Percentiles rank a stretch among this genome's conserved stretches.
phyloP scores from a whole-genome alignment of 2,329 filamentous ascomycete genomes.

The Diaporthe sp. region DNA sequence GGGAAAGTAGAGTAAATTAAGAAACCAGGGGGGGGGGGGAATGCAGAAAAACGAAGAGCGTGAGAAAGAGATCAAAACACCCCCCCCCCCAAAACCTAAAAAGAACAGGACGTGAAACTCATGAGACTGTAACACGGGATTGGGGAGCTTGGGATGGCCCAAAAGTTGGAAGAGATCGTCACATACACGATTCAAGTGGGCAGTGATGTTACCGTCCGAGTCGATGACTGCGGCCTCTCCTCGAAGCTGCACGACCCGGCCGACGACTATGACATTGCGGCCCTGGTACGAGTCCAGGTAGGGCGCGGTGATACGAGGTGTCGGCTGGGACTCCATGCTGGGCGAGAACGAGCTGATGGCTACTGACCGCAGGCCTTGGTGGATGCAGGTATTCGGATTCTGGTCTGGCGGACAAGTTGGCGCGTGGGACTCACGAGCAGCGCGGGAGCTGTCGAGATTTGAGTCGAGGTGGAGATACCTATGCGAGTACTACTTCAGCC shows the following conservation, averaged over 20 bases:
- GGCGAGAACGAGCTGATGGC: neutral
- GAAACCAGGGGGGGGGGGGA: too few relatives aligned
- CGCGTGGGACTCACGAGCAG: neutral
- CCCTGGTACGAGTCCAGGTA: constrained; percentile 84
- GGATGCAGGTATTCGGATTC: neutral
- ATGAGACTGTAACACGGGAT: neutral
- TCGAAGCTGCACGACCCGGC: constrained; percentile 85
- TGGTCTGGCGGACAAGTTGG: neutral
- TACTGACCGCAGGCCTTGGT: neutral
- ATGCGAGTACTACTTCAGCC: neutral
- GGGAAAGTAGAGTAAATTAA: too few relatives aligned
- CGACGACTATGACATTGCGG: constrained; percentile 85
- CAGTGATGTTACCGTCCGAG: constrained; percentile 81
- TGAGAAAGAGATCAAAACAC: too few relatives aligned
- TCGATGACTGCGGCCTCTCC: constrained; percentile 87
- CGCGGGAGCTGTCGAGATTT: neutral
- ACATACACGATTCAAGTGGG: constrained; percentile 74
- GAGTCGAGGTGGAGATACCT: neutral
- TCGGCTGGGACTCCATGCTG: constrained; percentile 77
- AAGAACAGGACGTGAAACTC: neutral
- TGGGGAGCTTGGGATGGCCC: neutral
- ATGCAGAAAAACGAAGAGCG: too few relatives aligned
- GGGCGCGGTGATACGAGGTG: constrained; percentile 85
- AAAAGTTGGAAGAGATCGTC: constrained; percentile 8
- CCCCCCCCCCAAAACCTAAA: neutral